Base-by-base conservation (phyloP, 2,329 filamentous ascomycete genomes). In the Seiridium cupressi region DNA sequence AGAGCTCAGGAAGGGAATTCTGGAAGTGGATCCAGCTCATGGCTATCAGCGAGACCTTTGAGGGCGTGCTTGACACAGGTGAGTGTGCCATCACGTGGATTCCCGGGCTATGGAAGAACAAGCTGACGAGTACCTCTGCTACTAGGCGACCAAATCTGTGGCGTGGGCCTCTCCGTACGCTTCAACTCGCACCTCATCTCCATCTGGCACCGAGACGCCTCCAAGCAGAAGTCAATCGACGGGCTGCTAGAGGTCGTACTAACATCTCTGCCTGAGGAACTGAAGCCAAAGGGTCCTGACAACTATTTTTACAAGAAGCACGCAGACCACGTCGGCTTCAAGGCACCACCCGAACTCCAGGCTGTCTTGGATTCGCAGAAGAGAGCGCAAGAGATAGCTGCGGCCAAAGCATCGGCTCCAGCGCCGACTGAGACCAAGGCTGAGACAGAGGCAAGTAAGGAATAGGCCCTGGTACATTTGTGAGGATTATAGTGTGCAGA, bases 151-250 rank as follows among this genome's bases (percentile, higher is more conserved):
- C 92, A 96, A 72, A 90, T 98, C 67, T 95, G 93, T 73, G 94
- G 94, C 55, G 88, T 97, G 51, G 92, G 91, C 47, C 87, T 95
- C 65, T 93, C 90, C 1, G 91, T 94, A 60, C 89, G 93, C 69
- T 96, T 95, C 83, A 96, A 93, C 77, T 90, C 89, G 36, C 89
- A 94, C 73, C 86, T 97, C 66, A 89, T 97, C 72, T 90, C 91
- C 67, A 86, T 98, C 70, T 98, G 94, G 94, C 95, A 97, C 78
- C 91, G 95, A 63, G 90, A 96, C 70, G 88, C 89, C 31, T 88
- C 87, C 62, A 93, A 95, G 76, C 83, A 91, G 70, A 87, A 85
- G 66, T 95, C 92, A 5, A 85, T 95, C 66, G 87, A 94, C 71
- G 85, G 81, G 64, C 83, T 97, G 61, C 82, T 93, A 54, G 79